Base-by-base conservation (phyloP, 768 basidiomycete species). In the Tylopilus subfusipes region DNA sequence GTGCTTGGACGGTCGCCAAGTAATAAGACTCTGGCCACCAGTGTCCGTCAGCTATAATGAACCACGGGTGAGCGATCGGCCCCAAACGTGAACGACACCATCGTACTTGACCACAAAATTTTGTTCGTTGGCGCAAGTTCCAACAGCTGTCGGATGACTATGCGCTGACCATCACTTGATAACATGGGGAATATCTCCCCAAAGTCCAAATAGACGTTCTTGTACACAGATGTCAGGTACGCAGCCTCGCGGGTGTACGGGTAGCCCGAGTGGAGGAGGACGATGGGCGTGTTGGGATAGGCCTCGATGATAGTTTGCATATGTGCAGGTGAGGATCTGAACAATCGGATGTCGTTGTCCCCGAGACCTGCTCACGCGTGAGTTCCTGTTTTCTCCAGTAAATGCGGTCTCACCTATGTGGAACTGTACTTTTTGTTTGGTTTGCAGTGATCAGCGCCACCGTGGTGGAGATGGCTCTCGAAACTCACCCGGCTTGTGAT, bases 11-110 rank as follows among this genome's bases (percentile, higher is more conserved):
- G 7, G 75, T 78, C 4, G 82, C 86, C 13, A 91, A 74, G 65
- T 89, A 90, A 62, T 80, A 92, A 0, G 81, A 78, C 64, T 90
- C 90, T 4, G 89, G 90, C 82, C 86, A 90, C 80, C 84, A 60
- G 31, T 57, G 62, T 48, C 65, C 67, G 27, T 68, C 67, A 11
- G 57, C 62, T 59, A 30, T 11, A 51, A 42, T 36, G 27, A 33
- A 33, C 36, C 7, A 25, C 12, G 30, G 2, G n/a, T 65, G 7
- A 59, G 44, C 13, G 5, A 36, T 27, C 56, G 36, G 25, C 8
- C 14, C 31, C 21, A 18, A 29, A 29, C 4, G 31, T 10, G 10
- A 29, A 19, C 2, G 27, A 22, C 43, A 4, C 39, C 11, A 70
- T 18, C 81, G 58, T 61, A 88, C 88, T 89, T 5, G 87, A 90